These are phyloP conservation scores for Trichothecium roseum DNA, from an alignment of 2,329 filamentous ascomycete genomes.

Conservation along the genomic window DNA sequence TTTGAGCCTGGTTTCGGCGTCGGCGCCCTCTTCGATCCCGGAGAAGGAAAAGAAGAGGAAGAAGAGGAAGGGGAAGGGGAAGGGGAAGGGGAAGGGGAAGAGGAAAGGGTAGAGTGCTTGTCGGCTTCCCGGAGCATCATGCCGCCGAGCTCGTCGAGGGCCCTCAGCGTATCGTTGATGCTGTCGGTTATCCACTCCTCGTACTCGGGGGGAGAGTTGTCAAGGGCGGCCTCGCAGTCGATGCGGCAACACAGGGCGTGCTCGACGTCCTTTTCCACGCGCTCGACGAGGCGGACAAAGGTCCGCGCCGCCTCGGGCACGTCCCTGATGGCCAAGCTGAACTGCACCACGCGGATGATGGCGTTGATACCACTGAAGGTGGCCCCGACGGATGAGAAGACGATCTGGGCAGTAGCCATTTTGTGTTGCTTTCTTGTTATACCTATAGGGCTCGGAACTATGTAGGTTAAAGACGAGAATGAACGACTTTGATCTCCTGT, in stretches of 20 bases:
- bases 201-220: not conserved
- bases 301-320: not conserved
- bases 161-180: conserved; percentile 1
- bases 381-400: too few species aligned
- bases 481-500: too few species aligned
- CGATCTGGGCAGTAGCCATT: too few species aligned
- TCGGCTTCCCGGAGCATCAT: not conserved
- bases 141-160: not conserved
- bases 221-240: not conserved
- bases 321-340: not conserved
- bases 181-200: not conserved
- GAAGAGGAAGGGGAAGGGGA: too few species aligned
- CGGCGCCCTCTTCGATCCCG: too few species aligned
- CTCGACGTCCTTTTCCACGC: conserved; percentile 1
- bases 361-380: not conserved
- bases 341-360: not conserved
- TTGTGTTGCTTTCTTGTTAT: too few species aligned
- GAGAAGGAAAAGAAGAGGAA: too few species aligned
- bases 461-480: too few species aligned
- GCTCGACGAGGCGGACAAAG: conserved; percentile 1
- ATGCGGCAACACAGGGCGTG: not conserved
- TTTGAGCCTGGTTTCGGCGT: too few species aligned
- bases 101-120: not conserved
- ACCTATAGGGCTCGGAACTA: too few species aligned
- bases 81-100: too few species aligned